Evolutionary conservation across 2,329 filamentous ascomycete genomes (phyloP).

Genomic region (Sodiomyces alkalinus): DNA sequence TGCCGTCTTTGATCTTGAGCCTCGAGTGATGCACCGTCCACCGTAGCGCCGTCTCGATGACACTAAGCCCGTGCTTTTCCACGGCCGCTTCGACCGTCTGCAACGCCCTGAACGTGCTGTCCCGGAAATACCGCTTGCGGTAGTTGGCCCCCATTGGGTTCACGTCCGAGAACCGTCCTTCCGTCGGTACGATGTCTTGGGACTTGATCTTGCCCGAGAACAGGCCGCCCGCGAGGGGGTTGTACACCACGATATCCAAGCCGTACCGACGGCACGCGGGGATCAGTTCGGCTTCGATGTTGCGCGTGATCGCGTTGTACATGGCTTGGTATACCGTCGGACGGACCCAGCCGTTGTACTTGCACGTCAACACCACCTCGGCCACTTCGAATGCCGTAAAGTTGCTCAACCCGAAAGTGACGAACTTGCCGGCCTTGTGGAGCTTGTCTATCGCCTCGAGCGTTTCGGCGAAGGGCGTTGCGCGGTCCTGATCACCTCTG

Average conservation of each 20-base stretch:
- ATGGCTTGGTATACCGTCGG: slow-evolving; percentile 79
- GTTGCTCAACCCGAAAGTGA: slow-evolving; percentile 66
- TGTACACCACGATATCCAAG: slow-evolving; percentile 67
- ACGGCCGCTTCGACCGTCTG: slow-evolving; percentile 51
- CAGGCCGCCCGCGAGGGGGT: slow-evolving; percentile 66
- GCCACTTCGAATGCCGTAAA: slow-evolving; percentile 80
- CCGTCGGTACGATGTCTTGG: slow-evolving; percentile 41
- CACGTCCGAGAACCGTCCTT: slow-evolving; percentile 55
- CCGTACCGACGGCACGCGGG: slow-evolving; percentile 61
- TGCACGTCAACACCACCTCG: slow-evolving; percentile 67
- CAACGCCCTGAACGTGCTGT: slow-evolving; percentile 47
- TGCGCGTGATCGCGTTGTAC: slow-evolving; percentile 70
- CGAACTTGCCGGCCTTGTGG: slow-evolving; percentile 77
- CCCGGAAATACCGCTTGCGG: slow-evolving; percentile 57
- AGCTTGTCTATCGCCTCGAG: slow-evolving; percentile 64
- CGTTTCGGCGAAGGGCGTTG: slow-evolving; percentile 64
- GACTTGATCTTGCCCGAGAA: slow-evolving; percentile 69
- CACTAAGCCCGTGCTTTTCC: slow-evolving; percentile 49
- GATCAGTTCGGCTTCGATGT: slow-evolving; percentile 61
- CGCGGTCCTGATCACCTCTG: slow-evolving; percentile 29
- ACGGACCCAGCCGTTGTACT: slow-evolving; percentile 65
- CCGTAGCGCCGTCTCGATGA: slow-evolving; percentile 59
- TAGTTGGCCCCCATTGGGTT: slow-evolving; percentile 36
- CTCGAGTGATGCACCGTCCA: slow-evolving; percentile 60
- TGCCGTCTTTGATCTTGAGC: slow-evolving; percentile 33